Conservation (phyloP, 2,329 filamentous ascomycete species). For the Chalara sp. region DNA sequence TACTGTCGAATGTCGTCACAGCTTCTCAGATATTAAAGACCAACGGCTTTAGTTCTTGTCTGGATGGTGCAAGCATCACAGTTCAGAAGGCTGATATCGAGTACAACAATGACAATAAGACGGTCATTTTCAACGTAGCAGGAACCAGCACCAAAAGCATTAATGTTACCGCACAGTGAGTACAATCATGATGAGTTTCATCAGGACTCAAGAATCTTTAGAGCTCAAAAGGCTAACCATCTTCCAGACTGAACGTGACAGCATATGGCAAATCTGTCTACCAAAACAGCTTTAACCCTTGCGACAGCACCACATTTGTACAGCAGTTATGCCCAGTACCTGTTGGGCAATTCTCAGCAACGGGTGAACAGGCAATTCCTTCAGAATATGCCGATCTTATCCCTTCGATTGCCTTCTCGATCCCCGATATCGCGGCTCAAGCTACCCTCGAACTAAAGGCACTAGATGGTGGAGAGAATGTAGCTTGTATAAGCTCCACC, state of each 20-base stretch:
- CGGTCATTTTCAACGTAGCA: slow-evolving; percentile 73
- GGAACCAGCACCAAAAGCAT: slow-evolving; percentile 68
- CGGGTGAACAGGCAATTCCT: slow-evolving; percentile 66
- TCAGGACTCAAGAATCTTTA: too few relatives aligned
- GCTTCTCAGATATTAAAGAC: slow-evolving; percentile 72
- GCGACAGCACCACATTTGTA: slow-evolving; percentile 59
- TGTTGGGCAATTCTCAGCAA: slow-evolving; percentile 63
- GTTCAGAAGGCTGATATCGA: slow-evolving; percentile 70
- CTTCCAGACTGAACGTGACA: slow-evolving; percentile 18
- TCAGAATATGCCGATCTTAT: slow-evolving; percentile 65
- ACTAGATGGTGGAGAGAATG: slow-evolving; percentile 48
- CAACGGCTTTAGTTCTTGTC: slow-evolving; percentile 71
- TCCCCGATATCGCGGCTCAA: slow-evolving; percentile 84
- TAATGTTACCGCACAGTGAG: slow-evolving; percentile 66
- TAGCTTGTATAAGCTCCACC: slow-evolving; percentile 77
- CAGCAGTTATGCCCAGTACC: slow-evolving; percentile 83
- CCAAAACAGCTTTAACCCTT: slow-evolving; percentile 76
- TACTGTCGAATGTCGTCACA: slow-evolving; percentile 36
- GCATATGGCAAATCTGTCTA: slow-evolving; percentile 76
- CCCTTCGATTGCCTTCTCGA: slow-evolving; percentile 78
- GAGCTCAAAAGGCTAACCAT: not conserved
- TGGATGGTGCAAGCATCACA: slow-evolving; percentile 50
- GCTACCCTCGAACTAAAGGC: slow-evolving; percentile 71
- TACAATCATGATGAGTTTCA: too few relatives aligned
- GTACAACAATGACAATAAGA: slow-evolving; percentile 70